phyloP scores from a whole-genome alignment of 2,329 filamentous ascomycete species.

The Verticillium nubilum region DNA sequence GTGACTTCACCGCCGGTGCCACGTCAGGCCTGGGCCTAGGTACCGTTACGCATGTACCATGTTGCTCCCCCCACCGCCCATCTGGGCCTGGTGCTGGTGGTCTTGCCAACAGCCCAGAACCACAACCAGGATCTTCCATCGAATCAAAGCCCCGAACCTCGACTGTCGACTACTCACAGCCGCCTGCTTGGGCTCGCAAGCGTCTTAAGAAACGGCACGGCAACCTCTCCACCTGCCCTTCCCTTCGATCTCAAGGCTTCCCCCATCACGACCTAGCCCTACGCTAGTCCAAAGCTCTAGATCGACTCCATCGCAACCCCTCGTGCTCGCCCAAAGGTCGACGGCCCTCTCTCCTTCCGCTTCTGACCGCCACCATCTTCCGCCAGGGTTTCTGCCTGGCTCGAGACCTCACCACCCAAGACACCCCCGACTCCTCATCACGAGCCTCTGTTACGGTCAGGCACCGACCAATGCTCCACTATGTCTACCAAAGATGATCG shows the following conservation, averaged over 20 bases:
- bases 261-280: background rate
- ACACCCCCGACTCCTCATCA: background rate
- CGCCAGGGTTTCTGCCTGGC: background rate
- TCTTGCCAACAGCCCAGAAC: background rate
- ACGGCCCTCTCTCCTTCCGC: background rate
- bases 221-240: background rate
- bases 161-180: background rate
- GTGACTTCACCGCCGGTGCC: slow-evolving; percentile 11
- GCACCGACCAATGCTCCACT: slow-evolving; percentile 13
- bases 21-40: slow-evolving; percentile 8
- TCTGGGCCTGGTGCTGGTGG: too few relatives aligned
- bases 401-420: background rate
- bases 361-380: background rate
- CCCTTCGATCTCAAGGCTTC: background rate
- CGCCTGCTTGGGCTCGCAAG: background rate
- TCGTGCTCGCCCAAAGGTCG: background rate
- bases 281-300: background rate
- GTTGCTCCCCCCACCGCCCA: too few relatives aligned
- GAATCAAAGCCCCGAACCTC: background rate
- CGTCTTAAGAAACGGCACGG: background rate
- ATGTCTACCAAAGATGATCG: slow-evolving; percentile 35
- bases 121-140: background rate
- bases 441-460: background rate
- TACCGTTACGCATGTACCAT: background rate
- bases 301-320: background rate